Evolutionary conservation across 805 yeast genomes (phyloP), one percentile per base, ranked within the genome.

Genomic region (Peterozyma xylosa): DNA sequence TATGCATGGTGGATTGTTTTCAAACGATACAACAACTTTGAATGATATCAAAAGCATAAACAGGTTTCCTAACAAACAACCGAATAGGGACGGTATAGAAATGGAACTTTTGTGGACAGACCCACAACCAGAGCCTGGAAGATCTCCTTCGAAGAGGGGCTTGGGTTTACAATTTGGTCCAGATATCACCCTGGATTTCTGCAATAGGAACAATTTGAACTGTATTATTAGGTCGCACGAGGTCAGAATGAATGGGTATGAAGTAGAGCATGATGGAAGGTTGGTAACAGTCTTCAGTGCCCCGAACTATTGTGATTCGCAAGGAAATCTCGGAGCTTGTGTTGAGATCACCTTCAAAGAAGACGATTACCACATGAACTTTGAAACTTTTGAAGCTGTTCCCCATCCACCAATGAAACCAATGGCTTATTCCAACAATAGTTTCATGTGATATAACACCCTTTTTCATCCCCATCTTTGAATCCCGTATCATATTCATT

Each of bases 51-150:
- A 83, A 53, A 67, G 73, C 29, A 70, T 84, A 48, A 76, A 88
- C 52, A 72, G 96, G 45, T 83, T 85, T 59, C 71, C 73, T 9
- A 51, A 56, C 37, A 70, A 78, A 17, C 96, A 87, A 63, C 98
- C 98, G 21, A 91, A 95, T 38, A 77, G 82, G 53, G 87, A 85
- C 42, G 98, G 98, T 9, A 70, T 88, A 33, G 95, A 91, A 62
- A 93, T 91, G 97, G 99, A 93, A 58, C 71, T 93, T 57, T 69
- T 93, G 48, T 93, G 99, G 99, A 87, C 97, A 0, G 99, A 93
- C 63, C 99, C 99, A 1, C 97, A 89, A 62, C 68, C 70, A 0
- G 70, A 66, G 11, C 66, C 75, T 15, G 99, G 98, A 6, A 74
- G 95, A 33, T 78, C 88, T 1, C 87, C 93, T 5, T 85, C 95